A percentile compares a stretch with the other conserved stretches of the same genome.
These are phyloP conservation scores for Capsella rubella DNA, from an alignment of 441 rosid genomes.

Conservation along the genomic window DNA sequence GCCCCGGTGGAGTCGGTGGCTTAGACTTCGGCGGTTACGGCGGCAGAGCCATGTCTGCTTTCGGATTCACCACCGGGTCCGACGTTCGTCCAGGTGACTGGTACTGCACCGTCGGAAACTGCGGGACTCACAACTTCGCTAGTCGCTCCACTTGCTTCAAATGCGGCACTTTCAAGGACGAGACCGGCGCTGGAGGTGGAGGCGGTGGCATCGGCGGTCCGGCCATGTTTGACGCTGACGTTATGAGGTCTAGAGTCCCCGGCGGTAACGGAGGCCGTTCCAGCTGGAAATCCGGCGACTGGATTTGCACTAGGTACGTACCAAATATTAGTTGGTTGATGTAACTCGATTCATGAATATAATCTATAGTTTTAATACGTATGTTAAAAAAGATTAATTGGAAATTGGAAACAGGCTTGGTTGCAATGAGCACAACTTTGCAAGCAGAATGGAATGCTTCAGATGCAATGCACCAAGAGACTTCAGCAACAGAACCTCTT, in stretches of 20 bases:
- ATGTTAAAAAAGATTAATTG: background rate
- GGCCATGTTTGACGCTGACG: slow-evolving; percentile 49
- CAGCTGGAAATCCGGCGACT: slow-evolving; percentile 81
- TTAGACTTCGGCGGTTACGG: slow-evolving; percentile 46
- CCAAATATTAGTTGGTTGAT: background rate
- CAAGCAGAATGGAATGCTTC: slow-evolving; percentile 82
- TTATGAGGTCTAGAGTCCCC: slow-evolving; percentile 61
- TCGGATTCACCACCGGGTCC: slow-evolving; percentile 69
- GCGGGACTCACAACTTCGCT: slow-evolving; percentile 79
- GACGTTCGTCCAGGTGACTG: slow-evolving; percentile 82
- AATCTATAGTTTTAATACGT: background rate
- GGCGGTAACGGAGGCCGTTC: slow-evolving; percentile 55
- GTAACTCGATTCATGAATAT: slow-evolving; percentile 18
- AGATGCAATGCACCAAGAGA: slow-evolving; percentile 85
- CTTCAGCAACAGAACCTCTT: slow-evolving; percentile 59
- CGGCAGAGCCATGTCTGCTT: slow-evolving; percentile 49
- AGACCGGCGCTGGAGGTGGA: slow-evolving; percentile 49
- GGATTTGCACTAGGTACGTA: slow-evolving; percentile 70
- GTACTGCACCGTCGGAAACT: slow-evolving; percentile 73
- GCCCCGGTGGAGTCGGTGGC: slow-evolving; percentile 56
- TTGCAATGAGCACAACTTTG: slow-evolving; percentile 80
- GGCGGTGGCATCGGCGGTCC: slow-evolving; percentile 51
- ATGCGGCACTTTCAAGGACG: slow-evolving; percentile 78
- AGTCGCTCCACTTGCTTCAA: slow-evolving; percentile 82
- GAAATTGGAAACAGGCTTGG: slow-evolving; percentile 51